phyloP scores from a whole-genome alignment of 2,329 filamentous ascomycete species.

The Colletotrichum orchidophilum region DNA sequence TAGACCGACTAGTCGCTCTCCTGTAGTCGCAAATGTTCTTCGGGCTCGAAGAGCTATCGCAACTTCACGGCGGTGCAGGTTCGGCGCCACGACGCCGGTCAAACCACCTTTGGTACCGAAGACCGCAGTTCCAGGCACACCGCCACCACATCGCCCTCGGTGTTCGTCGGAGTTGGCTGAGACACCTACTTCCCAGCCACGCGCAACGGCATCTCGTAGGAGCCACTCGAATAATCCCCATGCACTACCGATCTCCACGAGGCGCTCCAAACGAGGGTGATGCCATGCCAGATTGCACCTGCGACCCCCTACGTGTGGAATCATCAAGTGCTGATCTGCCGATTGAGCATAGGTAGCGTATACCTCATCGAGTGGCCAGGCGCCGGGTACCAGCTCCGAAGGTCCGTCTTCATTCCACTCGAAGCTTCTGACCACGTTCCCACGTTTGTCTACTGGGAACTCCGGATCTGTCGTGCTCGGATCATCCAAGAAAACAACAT shows the following conservation, averaged over 20 bases:
- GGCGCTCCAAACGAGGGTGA: conserved; percentile 45
- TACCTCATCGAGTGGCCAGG: conserved; percentile 48
- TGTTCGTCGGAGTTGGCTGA: conserved; percentile 48
- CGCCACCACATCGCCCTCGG: conserved; percentile 46
- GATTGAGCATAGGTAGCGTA: conserved; percentile 48
- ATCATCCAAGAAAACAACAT: conserved; percentile 46
- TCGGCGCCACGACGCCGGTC: conserved; percentile 39
- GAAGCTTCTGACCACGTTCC: conserved; percentile 46
- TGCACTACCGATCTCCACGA: conserved; percentile 47
- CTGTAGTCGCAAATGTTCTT: conserved; percentile 43
- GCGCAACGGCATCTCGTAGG: conserved; percentile 40
- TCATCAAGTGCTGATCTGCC: conserved; percentile 43
- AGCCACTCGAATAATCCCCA: conserved; percentile 49
- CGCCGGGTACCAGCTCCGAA: conserved; percentile 41
- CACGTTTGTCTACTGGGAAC: conserved; percentile 43
- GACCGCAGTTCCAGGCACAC: conserved; percentile 45
- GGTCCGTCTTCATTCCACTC: conserved; percentile 48
- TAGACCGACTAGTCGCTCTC: conserved; percentile 41
- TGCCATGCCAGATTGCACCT: conserved; percentile 47
- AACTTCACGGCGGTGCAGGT: conserved; percentile 23
- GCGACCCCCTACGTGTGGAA: conserved; percentile 47
- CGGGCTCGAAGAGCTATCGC: conserved; percentile 39
- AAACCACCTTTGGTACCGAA: conserved; percentile 44
- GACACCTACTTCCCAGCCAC: conserved; percentile 46
- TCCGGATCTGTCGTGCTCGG: conserved; percentile 36